These are phyloP conservation scores for Cyclotella sp. DNA, from an alignment of 108 stramenopile species.

Conservation along the genomic window DNA sequence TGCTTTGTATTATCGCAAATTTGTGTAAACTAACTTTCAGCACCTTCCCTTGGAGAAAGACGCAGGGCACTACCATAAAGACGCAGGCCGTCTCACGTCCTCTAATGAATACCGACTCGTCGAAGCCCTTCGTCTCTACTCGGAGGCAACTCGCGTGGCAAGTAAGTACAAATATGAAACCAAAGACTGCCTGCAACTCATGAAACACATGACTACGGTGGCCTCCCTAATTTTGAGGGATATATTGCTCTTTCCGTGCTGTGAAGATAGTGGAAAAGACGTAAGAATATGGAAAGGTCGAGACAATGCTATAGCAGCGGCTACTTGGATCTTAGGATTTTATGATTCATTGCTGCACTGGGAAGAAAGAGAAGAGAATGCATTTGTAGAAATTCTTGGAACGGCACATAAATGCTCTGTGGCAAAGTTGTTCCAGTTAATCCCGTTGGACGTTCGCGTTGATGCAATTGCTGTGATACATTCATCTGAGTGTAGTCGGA, in stretches of 20 bases:
- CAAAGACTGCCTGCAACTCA: constrained; percentile 58
- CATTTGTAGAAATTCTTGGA: constrained; percentile 61
- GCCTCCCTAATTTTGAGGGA: constrained; percentile 53
- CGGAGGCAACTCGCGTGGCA: constrained; percentile 53
- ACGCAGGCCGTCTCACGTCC: constrained; percentile 48
- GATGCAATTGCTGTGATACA: constrained; percentile 22
- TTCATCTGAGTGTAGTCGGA: constrained; percentile 1
- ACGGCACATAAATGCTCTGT: constrained; percentile 52
- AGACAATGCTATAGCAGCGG: constrained; percentile 52
- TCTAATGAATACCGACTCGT: constrained; percentile 59
- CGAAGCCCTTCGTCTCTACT: constrained; percentile 55
- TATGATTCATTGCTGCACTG: constrained; percentile 58
- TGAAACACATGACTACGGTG: constrained; percentile 59
- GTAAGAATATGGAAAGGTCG: constrained; percentile 35
- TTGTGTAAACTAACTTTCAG: neutral
- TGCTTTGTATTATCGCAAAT: neutral
- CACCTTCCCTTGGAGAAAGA: constrained; percentile 10
- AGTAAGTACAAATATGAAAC: constrained; percentile 57
- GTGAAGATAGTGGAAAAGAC: constrained; percentile 17
- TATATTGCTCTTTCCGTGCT: constrained; percentile 37
- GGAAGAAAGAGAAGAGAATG: constrained; percentile 52
- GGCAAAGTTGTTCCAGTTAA: constrained; percentile 45
- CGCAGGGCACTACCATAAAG: constrained; percentile 67
- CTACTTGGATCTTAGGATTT: constrained; percentile 58
- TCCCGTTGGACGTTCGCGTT: constrained; percentile 47